Base-by-base conservation (phyloP, 148 eudicot genomes). In the Chenopodium quinoa region DNA sequence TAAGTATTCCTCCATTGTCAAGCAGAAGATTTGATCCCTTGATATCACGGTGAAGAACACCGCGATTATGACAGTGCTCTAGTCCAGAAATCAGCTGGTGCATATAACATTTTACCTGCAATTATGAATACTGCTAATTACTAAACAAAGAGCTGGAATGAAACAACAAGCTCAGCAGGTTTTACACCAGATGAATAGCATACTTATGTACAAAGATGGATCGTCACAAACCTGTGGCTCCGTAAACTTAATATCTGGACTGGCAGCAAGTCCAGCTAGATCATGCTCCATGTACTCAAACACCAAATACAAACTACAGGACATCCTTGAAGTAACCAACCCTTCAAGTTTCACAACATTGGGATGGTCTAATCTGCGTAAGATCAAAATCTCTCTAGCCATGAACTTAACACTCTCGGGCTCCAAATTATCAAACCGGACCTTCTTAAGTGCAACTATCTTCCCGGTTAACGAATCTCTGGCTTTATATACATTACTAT, bases 401-500 rank as follows among this genome's bases (percentile, higher is more conserved):
- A 94, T 94, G 78, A 94, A 94, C 82, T 88, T 93, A 82, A 94
- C 97, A 86, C 98, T 94, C 87, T 94, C 98, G 11, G 93, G 97
- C 81, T 94, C 98, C 92, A 94, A 88, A 81, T 91, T 94, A 82
- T 94, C 98, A 72, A 94, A 94, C 47, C 98, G 90, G 47, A 94
- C 98, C 85, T 94, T 94, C 87, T 94, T 94, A 81, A 94, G 76
- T 1, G 98, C 98, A 83, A 94, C 98, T 84, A 94, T 91, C 87
- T 94, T 93, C 34, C 97, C 97, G 1, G 92, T 88, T 20, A 88
- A 65, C 63, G 86, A 88, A 87, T 94, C 98, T 80, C 89, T 94
- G 71, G 98, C 98, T 90, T 94, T 94, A 89, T 94, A 94, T 76
- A 94, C 98, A 88, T 94, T 94, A 87, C 98, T 94, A 84, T 94